Percentiles rank a stretch among this genome's conserved stretches.
phyloP scores from a whole-genome alignment of 768 basidiomycete genomes.

The Suillus clintonianus region DNA sequence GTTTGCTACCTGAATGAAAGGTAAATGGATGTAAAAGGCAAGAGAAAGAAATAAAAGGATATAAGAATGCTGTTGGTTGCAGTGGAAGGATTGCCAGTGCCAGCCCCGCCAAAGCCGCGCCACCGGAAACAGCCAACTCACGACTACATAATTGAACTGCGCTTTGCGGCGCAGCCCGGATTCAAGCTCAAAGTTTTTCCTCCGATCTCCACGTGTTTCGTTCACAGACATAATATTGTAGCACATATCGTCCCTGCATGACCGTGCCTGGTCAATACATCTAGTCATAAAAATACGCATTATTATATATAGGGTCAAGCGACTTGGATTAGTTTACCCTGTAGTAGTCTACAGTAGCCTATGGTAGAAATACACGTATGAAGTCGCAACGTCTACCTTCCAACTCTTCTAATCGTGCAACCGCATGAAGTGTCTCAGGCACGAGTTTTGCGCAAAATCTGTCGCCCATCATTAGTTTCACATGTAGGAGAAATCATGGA shows the following conservation, averaged over 20 bases:
- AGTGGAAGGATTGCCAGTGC: background rate
- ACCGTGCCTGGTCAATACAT: background rate
- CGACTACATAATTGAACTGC: background rate
- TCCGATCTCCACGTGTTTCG: background rate
- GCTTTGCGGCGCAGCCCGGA: background rate
- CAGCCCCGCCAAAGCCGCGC: background rate
- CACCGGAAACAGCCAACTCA: background rate
- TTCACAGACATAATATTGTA: too few species aligned
- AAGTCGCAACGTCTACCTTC: background rate
- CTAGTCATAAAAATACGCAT: background rate
- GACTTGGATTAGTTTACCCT: background rate
- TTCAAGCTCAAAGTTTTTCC: background rate
- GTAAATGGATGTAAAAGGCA: background rate
- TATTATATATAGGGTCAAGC: background rate
- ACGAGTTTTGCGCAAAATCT: slow-evolving; percentile 32
- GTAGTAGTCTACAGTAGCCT: background rate
- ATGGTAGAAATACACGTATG: slow-evolving; percentile 3
- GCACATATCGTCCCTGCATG: background rate
- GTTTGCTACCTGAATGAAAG: background rate
- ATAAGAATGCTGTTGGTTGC: background rate
- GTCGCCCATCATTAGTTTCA: slow-evolving; percentile 1
- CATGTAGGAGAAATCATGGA: background rate
- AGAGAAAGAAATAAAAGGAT: background rate
- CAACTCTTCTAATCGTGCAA: slow-evolving; percentile 17
- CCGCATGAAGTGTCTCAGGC: slow-evolving; percentile 30